Conservation (phyloP, 2,329 filamentous ascomycete species). For the Helicocarpus griseus region DNA sequence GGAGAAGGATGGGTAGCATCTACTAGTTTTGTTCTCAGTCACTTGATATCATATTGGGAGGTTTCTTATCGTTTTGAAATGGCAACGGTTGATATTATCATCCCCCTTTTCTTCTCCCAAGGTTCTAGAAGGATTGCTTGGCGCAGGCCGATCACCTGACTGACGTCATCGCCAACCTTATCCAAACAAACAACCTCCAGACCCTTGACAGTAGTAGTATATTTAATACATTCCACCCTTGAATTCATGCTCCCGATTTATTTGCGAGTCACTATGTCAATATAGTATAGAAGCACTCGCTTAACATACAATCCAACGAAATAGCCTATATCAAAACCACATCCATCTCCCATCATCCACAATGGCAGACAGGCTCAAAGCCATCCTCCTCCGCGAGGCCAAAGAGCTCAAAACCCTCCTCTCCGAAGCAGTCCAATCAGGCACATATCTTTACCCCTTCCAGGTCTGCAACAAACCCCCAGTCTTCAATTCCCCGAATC, state of each 20-base stretch:
- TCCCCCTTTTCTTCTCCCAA: too few relatives aligned
- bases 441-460: conserved; percentile 78
- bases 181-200: neutral
- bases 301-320: neutral
- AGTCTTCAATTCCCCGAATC: neutral
- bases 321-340: neutral
- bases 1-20: neutral
- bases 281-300: neutral
- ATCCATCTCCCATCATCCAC: neutral
- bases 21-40: neutral
- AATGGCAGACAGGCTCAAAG: conserved; percentile 45
- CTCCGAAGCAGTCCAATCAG: conserved; percentile 61
- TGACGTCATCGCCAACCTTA: neutral
- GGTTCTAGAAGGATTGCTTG: neutral
- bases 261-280: neutral
- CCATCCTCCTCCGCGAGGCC: conserved; percentile 58
- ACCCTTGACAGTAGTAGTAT: too few relatives aligned
- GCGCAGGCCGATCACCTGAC: neutral
- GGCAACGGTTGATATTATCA: too few relatives aligned
- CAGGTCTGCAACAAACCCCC: conserved; percentile 38
- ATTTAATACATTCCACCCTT: too few relatives aligned
- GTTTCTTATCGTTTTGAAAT: neutral
- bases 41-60: neutral
- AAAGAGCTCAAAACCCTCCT: conserved; percentile 55
- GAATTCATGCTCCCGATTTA: neutral